These are phyloP conservation scores for Ophiosphaerella narmari DNA, from an alignment of 2,329 filamentous ascomycete genomes.

Conservation along the genomic window DNA sequence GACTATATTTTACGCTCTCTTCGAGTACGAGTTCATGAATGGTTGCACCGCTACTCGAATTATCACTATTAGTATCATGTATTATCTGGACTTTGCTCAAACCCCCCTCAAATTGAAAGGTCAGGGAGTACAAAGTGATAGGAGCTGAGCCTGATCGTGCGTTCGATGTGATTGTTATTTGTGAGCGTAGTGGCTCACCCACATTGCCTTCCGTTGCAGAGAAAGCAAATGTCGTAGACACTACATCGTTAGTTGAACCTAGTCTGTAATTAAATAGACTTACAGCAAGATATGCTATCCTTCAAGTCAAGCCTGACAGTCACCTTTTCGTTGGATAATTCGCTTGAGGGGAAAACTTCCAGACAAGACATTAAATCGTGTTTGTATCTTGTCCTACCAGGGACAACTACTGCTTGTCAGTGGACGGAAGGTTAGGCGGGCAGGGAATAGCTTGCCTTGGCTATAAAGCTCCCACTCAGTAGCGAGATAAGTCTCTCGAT, in stretches of 20 bases:
- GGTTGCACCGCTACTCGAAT: constrained; percentile 15
- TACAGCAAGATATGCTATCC: constrained; percentile 56
- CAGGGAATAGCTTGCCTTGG: constrained; percentile 25
- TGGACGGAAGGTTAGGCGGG: neutral
- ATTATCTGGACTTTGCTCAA: constrained; percentile 39
- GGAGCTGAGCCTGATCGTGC: constrained; percentile 52
- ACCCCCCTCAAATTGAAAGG: constrained; percentile 58
- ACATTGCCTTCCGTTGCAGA: constrained; percentile 61
- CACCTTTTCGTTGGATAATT: constrained; percentile 45
- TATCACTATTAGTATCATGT: constrained; percentile 24
- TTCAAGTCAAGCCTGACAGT: constrained; percentile 54
- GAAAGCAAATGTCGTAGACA: constrained; percentile 59
- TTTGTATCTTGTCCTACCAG: constrained; percentile 39
- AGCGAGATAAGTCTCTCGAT: constrained; percentile 55
- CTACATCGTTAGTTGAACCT: constrained; percentile 38
- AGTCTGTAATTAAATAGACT: constrained; percentile 41
- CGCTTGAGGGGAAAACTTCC: constrained; percentile 40
- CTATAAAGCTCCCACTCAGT: constrained; percentile 62
- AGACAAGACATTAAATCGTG: constrained; percentile 56
- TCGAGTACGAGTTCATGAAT: constrained; percentile 31
- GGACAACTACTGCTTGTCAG: constrained; percentile 34
- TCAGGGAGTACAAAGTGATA: constrained; percentile 55
- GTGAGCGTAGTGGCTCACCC: constrained; percentile 61
- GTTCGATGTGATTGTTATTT: constrained; percentile 58
- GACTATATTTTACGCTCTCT: constrained; percentile 27